These are phyloP conservation scores for Colletotrichum magnum DNA, from an alignment of 2,329 filamentous ascomycete genomes.

Conservation along the genomic window DNA sequence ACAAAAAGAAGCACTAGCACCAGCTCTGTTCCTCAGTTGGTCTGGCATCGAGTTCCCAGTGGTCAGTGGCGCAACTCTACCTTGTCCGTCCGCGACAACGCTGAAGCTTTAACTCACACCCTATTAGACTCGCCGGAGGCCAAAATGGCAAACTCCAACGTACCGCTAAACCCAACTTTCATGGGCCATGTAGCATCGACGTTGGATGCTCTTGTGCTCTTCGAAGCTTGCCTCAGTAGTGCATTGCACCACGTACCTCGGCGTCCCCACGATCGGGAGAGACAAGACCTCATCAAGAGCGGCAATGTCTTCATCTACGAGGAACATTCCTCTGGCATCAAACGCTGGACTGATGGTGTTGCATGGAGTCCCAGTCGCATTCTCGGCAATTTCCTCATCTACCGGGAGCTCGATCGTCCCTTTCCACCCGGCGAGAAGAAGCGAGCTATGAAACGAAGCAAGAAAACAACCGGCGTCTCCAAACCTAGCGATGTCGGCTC, in stretches of 20 bases:
- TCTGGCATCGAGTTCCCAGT: slow-evolving; percentile 5
- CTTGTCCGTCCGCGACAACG: slow-evolving; percentile 8
- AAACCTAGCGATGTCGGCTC: slow-evolving; percentile 50
- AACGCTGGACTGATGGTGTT: slow-evolving; percentile 93
- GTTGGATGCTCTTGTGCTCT: slow-evolving; percentile 82
- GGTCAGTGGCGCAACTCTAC: slow-evolving; percentile 37
- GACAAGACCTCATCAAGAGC: slow-evolving; percentile 82
- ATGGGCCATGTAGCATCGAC: slow-evolving; percentile 78
- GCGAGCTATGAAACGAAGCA: slow-evolving; percentile 80
- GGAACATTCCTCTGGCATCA: slow-evolving; percentile 90
- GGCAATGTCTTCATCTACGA: slow-evolving; percentile 94
- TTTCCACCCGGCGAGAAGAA: slow-evolving; percentile 90
- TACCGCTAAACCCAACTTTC: slow-evolving; percentile 73
- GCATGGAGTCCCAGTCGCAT: slow-evolving; percentile 93
- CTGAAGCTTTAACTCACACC: slow-evolving; percentile 32
- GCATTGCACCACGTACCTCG: slow-evolving; percentile 82
- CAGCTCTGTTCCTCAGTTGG: neutral
- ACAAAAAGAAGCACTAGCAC: neutral
- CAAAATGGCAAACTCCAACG: slow-evolving; percentile 51
- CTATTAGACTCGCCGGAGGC: slow-evolving; percentile 34
- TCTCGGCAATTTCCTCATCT: slow-evolving; percentile 86
- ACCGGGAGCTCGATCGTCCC: slow-evolving; percentile 83
- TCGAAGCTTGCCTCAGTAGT: slow-evolving; percentile 83
- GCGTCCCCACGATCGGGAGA: slow-evolving; percentile 88
- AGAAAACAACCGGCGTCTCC: slow-evolving; percentile 52